Conservation (phyloP, 768 basidiomycete species). For the Collybia sp. region DNA sequence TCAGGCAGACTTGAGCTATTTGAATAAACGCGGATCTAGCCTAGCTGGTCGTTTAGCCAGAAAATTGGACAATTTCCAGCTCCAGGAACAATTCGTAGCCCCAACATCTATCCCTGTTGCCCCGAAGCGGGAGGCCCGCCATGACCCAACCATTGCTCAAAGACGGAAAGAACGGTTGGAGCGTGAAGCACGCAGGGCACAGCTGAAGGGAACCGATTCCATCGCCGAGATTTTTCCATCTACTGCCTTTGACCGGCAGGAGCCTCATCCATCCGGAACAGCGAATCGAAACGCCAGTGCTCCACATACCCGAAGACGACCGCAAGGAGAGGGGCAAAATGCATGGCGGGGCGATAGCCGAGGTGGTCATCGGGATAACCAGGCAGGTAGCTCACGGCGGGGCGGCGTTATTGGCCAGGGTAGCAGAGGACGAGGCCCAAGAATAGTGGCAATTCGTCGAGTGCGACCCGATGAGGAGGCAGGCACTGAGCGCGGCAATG, state of each 20-base stretch:
- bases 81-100: not conserved
- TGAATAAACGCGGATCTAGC: conserved; percentile 16
- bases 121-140: conserved; percentile 4
- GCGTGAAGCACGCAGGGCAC: conserved; percentile 9
- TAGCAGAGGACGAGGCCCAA: no score
- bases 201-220: not conserved
- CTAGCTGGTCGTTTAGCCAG: conserved; percentile 16
- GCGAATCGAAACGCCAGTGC: not conserved
- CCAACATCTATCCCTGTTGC: not conserved
- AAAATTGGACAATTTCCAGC: conserved; percentile 6
- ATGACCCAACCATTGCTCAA: conserved; percentile 10
- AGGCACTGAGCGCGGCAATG: conserved; percentile 4
- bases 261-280: no score
- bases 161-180: conserved; percentile 16
- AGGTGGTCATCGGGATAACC: not conserved
- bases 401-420: not conserved
- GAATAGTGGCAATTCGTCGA: not conserved
- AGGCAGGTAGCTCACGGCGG: not conserved
- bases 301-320: not conserved
- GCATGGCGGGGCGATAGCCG: not conserved
- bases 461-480: not conserved
- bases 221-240: not conserved
- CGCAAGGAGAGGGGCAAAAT: not conserved
- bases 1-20: conserved; percentile 22
- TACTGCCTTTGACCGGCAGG: no score